Conservation (phyloP, 805 yeast genomes). For the Yarrowia keelungensis region DNA sequence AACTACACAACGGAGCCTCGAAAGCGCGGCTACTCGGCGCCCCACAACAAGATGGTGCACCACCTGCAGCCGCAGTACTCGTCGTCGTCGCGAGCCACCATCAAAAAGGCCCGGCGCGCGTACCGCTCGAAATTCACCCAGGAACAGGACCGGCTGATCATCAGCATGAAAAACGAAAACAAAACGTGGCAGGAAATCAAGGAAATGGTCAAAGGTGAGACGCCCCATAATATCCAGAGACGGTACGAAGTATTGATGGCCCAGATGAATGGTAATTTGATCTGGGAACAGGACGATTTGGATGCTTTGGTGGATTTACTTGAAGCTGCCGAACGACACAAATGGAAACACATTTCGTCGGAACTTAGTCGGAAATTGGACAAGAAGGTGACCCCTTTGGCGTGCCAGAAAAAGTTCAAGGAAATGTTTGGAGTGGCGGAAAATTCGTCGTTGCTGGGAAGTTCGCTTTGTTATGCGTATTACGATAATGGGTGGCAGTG, state of each 20-base stretch:
- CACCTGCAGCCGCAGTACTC: not conserved
- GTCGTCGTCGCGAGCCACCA: conserved; percentile 22
- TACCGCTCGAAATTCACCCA: conserved; percentile 54
- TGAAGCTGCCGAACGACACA: conserved; percentile 61
- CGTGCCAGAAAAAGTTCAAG: conserved; percentile 63
- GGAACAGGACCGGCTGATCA: conserved; percentile 70
- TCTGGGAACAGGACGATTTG: conserved; percentile 56
- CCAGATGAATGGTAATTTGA: conserved; percentile 38
- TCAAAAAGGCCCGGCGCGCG: conserved; percentile 33
- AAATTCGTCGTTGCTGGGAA: conserved; percentile 56
- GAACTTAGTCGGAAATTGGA: conserved; percentile 46
- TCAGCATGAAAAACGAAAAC: conserved; percentile 65
- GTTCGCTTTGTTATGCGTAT: conserved; percentile 59
- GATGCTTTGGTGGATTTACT: conserved; percentile 57
- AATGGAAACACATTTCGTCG: conserved; percentile 65
- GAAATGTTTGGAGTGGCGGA: conserved; percentile 63
- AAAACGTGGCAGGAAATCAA: conserved; percentile 78
- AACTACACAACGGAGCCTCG: conserved; percentile 34
- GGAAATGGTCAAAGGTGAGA: conserved; percentile 63
- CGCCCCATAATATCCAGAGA: conserved; percentile 71
- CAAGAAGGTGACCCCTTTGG: conserved; percentile 59
- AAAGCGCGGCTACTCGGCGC: conserved; percentile 18
- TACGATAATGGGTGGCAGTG: conserved; percentile 57
- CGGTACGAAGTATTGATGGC: conserved; percentile 67
- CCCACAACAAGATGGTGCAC: conserved; percentile 11